A percentile compares a stretch with the other conserved stretches of the same genome.
phyloP scores from a whole-genome alignment of 805 yeast species.

The Saccharomyces mikatae region DNA sequence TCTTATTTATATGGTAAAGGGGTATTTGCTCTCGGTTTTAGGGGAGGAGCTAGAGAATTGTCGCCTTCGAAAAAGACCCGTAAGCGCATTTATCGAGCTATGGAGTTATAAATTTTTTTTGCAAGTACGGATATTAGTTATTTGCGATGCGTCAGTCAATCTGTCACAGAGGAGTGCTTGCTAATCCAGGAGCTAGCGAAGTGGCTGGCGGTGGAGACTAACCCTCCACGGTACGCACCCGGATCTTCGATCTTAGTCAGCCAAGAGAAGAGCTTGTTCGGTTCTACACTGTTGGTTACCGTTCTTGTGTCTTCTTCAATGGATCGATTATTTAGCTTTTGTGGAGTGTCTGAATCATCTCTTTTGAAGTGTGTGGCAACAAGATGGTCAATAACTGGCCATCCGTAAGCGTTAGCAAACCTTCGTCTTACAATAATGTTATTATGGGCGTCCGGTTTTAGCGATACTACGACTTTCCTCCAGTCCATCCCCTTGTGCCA shows the following conservation, averaged over 20 bases:
- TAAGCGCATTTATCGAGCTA: neutral
- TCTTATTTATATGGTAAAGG: neutral
- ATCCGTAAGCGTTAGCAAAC: conserved; percentile 71
- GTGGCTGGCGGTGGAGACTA: conserved; percentile 1
- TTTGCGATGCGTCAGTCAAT: neutral
- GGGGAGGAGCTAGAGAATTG: neutral
- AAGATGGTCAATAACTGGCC: conserved; percentile 62
- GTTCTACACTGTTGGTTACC: conserved; percentile 4
- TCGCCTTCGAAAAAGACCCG: neutral
- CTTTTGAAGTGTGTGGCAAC: neutral
- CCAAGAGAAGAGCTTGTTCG: conserved; percentile 6
- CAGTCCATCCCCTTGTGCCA: conserved; percentile 60
- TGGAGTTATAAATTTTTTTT: neutral
- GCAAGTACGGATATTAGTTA: neutral
- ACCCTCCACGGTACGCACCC: neutral
- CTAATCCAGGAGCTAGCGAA: neutral
- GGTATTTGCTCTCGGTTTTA: neutral
- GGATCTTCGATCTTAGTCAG: conserved; percentile 5
- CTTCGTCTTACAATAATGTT: conserved; percentile 64
- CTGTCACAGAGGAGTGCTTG: neutral
- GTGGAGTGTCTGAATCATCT: neutral
- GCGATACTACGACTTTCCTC: conserved; percentile 57
- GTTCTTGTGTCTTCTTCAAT: conserved; percentile 9
- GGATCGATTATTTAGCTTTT: conserved; percentile 1
- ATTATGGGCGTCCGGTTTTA: conserved; percentile 71